phyloP scores from a whole-genome alignment of 495 filamentous ascomycete genomes.

The Hypoxylon lienhwacheense region DNA sequence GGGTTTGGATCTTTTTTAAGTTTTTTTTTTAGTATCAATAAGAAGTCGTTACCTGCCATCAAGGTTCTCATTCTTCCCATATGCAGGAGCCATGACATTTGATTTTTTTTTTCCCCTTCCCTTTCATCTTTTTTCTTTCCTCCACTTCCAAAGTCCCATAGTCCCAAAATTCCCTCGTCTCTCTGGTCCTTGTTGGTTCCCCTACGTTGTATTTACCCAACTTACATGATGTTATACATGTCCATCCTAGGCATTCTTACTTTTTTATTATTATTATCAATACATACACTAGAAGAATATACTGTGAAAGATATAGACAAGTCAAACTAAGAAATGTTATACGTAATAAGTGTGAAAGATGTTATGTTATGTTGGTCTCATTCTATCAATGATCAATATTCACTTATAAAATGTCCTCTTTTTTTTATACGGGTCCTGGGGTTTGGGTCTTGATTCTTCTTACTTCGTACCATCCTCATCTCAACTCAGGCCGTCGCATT shows the following conservation, averaged over 20 bases:
- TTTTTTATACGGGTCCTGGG: background rate
- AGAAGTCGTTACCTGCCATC: no score
- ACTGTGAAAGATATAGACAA: conserved; percentile 7
- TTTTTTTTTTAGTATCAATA: no score
- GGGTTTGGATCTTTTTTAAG: conserved; percentile 1
- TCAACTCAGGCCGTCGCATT: conserved; percentile 1
- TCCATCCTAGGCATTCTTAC: background rate
- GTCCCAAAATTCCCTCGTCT: background rate
- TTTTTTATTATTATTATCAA: background rate
- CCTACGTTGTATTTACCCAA: no score
- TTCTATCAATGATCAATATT: background rate
- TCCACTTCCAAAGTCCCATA: conserved; percentile 3
- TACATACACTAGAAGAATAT: no score
- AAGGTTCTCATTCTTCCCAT: conserved; percentile 33
- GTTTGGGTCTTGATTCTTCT: no score
- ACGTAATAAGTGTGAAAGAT: conserved; percentile 6
- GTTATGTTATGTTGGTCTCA: conserved; percentile 12
- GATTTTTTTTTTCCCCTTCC: no score
- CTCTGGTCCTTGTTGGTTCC: no score
- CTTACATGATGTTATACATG: no score
- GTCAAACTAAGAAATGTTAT: conserved; percentile 19
- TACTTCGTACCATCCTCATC: conserved; percentile 3
- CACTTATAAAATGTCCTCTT: background rate
- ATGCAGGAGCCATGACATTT: conserved; percentile 24
- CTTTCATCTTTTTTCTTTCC: conserved; percentile 4